Evolutionary conservation across 306 rosid species (phyloP), one percentile per base, ranked within the genome.

Genomic region (Coriaria nepalensis): DNA sequence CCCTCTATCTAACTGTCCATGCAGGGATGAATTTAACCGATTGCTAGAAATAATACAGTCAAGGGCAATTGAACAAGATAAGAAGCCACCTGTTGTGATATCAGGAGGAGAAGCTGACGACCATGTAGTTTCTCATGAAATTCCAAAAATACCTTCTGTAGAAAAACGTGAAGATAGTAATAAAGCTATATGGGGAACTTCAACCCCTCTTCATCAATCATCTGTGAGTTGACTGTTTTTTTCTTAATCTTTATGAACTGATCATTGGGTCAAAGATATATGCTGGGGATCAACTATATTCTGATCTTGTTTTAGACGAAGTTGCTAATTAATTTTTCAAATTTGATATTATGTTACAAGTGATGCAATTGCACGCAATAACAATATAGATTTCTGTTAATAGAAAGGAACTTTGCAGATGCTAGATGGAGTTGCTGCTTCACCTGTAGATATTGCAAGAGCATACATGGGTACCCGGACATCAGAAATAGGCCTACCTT

Each of bases 371-470:
- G 29, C 29, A 20, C 29, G 29, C n/a, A n/a, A n/a, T 20, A 20
- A 20, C 29, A 20, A 20, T 20, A 20, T 20, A 20, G 29, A 20
- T 20, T 1, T 64, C 35, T 34, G 29, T 56, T 40, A 54, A 32
- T 44, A 41, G 37, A 57, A 35, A 57, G 54, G 42, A 42, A 60
- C 36, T 62, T 54, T 73, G 48, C 79, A 84, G 93, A 75, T 59
- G 48, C 77, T 4, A 53, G 83, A 69, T 54, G 76, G 68, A 48
- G 60, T 84, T 49, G 74, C 65, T 59, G 82, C 95, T 57, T 90
- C 97, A 47, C 95, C 97, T 43, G 49, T 72, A 37, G 87, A 81
- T 10, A 77, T 90, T 74, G 97, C 97, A 33, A 76, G 80, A 69
- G 95, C 92, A 62, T 90, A 76, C 66, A 90, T 90, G 95, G 73